phyloP scores from a whole-genome alignment of 2,329 filamentous ascomycete genomes.

The Aspergillus chevalieri region DNA sequence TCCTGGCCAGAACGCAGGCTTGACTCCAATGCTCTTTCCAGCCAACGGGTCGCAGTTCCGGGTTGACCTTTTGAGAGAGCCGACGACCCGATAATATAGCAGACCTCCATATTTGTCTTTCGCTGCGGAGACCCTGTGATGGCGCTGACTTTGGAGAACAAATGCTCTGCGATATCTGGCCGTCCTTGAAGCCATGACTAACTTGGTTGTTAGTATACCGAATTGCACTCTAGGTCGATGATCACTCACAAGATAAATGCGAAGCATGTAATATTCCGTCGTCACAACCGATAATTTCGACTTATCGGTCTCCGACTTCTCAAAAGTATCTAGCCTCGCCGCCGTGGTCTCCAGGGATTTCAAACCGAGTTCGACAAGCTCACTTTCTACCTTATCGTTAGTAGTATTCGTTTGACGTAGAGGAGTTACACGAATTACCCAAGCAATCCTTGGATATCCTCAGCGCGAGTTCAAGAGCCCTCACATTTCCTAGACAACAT shows the following conservation, averaged over 20 bases:
- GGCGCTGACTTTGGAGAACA: constrained; percentile 56
- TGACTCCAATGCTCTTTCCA: constrained; percentile 59
- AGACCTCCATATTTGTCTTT: constrained; percentile 55
- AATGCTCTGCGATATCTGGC: constrained; percentile 70
- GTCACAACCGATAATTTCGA: constrained; percentile 12
- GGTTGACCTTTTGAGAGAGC: constrained; percentile 50
- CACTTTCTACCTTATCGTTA: constrained; percentile 37
- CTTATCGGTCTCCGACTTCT: constrained; percentile 1
- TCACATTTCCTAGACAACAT: constrained; percentile 38
- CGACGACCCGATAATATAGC: constrained; percentile 66
- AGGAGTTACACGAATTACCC: constrained; percentile 35
- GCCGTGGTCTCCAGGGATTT: constrained; percentile 60
- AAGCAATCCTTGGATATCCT: constrained; percentile 61
- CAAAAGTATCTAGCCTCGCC: constrained; percentile 43
- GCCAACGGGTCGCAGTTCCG: constrained; percentile 61
- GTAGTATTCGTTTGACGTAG: constrained; percentile 6
- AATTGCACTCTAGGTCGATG: constrained; percentile 1
- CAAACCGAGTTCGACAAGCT: constrained; percentile 53
- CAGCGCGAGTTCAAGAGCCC: constrained; percentile 62
- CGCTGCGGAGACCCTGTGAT: constrained; percentile 31
- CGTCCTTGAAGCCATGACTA: constrained; percentile 70
- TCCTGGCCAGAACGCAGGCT: constrained; percentile 45
- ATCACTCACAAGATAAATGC: constrained; percentile 57
- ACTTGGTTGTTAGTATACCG: neutral
- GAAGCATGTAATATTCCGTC: constrained; percentile 60